Evolutionary conservation across 1,139 yeast species (phyloP), one percentile per base, ranked within the genome.

Genomic region (Lodderomyces jiufengensis): DNA sequence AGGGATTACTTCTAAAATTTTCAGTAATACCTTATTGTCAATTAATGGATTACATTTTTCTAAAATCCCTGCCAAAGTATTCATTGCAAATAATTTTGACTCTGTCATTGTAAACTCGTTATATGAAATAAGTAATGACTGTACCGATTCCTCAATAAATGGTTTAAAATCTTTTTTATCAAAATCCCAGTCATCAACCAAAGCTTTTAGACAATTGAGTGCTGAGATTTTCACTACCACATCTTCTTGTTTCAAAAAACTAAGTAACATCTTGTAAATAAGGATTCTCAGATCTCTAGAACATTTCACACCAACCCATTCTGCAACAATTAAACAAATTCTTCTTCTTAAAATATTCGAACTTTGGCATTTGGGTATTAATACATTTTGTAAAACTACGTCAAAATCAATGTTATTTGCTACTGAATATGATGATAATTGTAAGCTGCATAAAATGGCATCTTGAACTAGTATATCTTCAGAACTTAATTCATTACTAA

Each of bases 101-200:
- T 90, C 97, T 0, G 90, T 77, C 29, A 77, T 59, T 11, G 65
- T 62, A 41, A 83, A 69, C 8, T 63, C 60, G 7, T 67, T 61
- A 30, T 79, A 57, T 23, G 83, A 52, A 5, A 22, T 28, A 11
- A 80, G 52, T 29, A 78, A 63, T n/a, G 73, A 55, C 2, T 61
- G 53, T 6, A 86, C 70, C 22, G 76, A 74, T 2, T 65, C 66
- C 26, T 75, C 70, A 38, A 84, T 63, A 50, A 61, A 87, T 1
- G 94, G 88, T 41, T 73, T 62, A 49, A 92, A 86, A 29, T 69
- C 77, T 9, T 63, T 65, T 41, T 84, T 79, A 29, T 78, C 71
- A 54, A 90, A 88, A 44, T 84, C 92, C 88, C 95, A 87, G 48
- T 87, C 97, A 43, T 86, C 92, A 21, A 88, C 68, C 32, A 84